Evolutionary conservation across 805 yeast species (phyloP).

Genomic region (Zygosaccharomyces gambellarensis): DNA sequence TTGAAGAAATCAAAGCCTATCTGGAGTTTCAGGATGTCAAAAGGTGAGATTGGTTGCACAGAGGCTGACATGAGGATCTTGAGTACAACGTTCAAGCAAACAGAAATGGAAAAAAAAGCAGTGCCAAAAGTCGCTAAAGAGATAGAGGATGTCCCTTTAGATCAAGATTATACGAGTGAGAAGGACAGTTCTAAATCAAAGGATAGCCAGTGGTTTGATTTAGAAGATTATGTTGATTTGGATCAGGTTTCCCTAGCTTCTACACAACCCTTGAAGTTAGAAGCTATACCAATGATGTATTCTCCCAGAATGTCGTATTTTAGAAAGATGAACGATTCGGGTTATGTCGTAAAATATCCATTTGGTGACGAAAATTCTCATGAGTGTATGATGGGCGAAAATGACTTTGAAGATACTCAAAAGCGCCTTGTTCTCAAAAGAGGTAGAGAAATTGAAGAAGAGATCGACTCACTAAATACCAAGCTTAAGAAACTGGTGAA

Average conservation of each 20-base stretch:
- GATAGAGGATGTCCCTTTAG: conserved; percentile 14
- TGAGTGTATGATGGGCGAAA: conserved; percentile 46
- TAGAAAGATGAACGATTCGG: conserved; percentile 45
- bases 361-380: conserved; percentile 58
- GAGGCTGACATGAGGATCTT: conserved; percentile 66
- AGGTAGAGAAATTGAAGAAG: conserved; percentile 37
- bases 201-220: conserved; percentile 59
- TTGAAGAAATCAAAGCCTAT: conserved; percentile 42
- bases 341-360: conserved; percentile 45
- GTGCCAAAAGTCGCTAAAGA: conserved; percentile 28
- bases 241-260: conserved; percentile 44
- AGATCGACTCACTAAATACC: conserved; percentile 28
- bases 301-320: conserved; percentile 61
- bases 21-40: conserved; percentile 54
- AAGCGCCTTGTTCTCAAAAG: conserved; percentile 40
- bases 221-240: conserved; percentile 70
- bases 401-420: conserved; percentile 55
- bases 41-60: conserved; percentile 65
- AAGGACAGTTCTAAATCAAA: neutral
- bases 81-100: conserved; percentile 58
- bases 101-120: conserved; percentile 42
- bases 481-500: conserved; percentile 9
- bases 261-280: conserved; percentile 39
- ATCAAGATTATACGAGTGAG: neutral
- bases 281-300: conserved; percentile 43